phyloP scores from a whole-genome alignment of 139 green algal species.

The Chlorella sp. region DNA sequence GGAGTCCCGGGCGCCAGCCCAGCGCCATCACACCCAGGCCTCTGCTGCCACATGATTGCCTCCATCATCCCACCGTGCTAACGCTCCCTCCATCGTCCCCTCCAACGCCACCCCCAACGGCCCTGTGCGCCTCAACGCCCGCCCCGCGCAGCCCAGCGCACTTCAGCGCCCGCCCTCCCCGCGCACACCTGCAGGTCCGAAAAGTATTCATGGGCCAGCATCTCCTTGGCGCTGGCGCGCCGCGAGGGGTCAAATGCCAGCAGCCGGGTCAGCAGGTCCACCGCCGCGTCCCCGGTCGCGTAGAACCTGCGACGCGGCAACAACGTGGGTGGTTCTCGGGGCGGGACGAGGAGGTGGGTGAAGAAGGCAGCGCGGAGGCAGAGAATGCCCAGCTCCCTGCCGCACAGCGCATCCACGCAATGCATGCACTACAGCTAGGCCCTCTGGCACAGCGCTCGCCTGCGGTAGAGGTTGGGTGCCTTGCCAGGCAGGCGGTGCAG shows the following conservation, averaged over 20 bases:
- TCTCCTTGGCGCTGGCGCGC: slow-evolving; percentile 66
- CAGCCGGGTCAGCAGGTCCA: slow-evolving; percentile 86
- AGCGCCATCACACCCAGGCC: no score
- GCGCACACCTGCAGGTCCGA: background rate
- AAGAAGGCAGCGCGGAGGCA: background rate
- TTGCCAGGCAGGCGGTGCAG: slow-evolving; percentile 60
- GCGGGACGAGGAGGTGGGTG: no score
- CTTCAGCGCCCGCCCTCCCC: background rate
- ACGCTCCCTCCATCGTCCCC: no score
- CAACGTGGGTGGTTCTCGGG: background rate
- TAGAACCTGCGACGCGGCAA: slow-evolving; percentile 50
- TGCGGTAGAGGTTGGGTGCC: slow-evolving; percentile 61
- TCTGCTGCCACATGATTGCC: no score
- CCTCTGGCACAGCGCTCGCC: background rate
- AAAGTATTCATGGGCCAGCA: slow-evolving; percentile 86
- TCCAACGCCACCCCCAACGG: no score
- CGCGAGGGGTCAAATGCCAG: slow-evolving; percentile 86
- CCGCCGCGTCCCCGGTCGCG: slow-evolving; percentile 67
- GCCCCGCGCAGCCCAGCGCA: no score
- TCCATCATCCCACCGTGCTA: no score
- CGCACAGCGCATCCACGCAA: background rate
- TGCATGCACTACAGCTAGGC: no score
- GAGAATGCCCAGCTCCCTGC: background rate
- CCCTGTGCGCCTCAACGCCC: no score
- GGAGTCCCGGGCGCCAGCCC: no score